Evolutionary conservation across 2,329 filamentous ascomycete species (phyloP), one percentile per base, ranked within the genome.

Genomic region (Thermothelomyces thermophilus): DNA sequence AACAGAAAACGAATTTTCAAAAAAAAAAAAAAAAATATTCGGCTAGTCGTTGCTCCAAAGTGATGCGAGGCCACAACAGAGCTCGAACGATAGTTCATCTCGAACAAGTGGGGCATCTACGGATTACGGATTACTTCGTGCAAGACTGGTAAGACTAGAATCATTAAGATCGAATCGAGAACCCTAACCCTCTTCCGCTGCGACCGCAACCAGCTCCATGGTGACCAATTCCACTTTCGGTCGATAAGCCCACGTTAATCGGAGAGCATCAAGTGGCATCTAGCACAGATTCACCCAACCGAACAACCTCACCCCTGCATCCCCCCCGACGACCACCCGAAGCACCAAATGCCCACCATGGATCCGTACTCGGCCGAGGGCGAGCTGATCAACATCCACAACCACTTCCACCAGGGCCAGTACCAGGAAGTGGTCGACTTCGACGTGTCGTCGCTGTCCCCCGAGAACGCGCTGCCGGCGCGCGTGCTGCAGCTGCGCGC

Each of bases 401-500:
- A 80, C 69, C 69, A 80, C 70, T 86, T 85, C 71, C 77, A 84
- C 68, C 80, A 84, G 68, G 90, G 87, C 65, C 90, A 95, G 74
- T 95, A 88, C 76, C 79, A 87, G 64, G 77, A 84, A 64, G 90
- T 94, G 56, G 70, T 94, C 69, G 85, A 93, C 72, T 95, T 90
- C 71, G 86, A 94, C 69, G 85, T 83, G 37, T 82, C 85, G 5
- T 75, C 83, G 52, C 85, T 97, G 64, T 93, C 87, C 39, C 60
- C 83, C 56, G 82, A 86, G 62, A 96, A 96, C 71, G 75, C 76
- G 41, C 75, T 90, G 13, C 81, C 88, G 36, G 86, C 87, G 35
- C 83, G 83, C 51, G 73, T 95, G 39, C 80, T 97, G 49, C 77
- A 85, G 65, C 81, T 91, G 56, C 87, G 93, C 65, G 83, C 91